Evolutionary conservation across 495 filamentous ascomycete genomes (phyloP), one percentile per base, ranked within the genome.

Genomic region (Penicillium ucsense): DNA sequence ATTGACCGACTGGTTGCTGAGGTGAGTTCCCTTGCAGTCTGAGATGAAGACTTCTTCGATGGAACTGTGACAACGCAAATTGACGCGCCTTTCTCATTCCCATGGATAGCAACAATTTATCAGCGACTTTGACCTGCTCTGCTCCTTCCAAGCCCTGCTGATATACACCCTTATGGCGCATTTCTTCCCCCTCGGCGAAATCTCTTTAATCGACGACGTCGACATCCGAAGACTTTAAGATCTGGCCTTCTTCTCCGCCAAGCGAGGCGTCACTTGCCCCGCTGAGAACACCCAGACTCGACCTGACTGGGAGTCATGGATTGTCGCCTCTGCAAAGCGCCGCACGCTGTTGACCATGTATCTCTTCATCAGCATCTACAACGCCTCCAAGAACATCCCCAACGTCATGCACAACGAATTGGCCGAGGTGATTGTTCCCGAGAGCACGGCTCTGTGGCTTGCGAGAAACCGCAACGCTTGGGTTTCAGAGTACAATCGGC

Each of bases 291-390:
- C 55, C 28, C 60, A 53, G 0, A 50, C 52, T 4, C 61, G 66
- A 2, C 74, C 73, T 2, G 54, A 31, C 12, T 77, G 73, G 74
- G 72, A 76, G 51, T 64, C 66, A 3, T 77, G 72, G 73, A 74
- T 77, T 32, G 51, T 73, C 4, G 67, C 63, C 9, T 60, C 66
- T 8, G 53, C 73, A 9, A 76, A 74, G 46, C 64, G 71, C 11
- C 71, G 74, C 3, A 63, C 72, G 6, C 36, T 77, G 3, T 68
- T 62, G 35, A 56, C 62, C 0, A 72, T 75, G 66, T 76, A 75
- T 44, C 55, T 77, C n/a, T 73, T 77, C 46, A 66, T 57, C 42
- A 74, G 59, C 27, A 57, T 73, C 2, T 70, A 70, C 44, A 70
- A 66, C 11, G 40, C 59, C 1, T 51, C 67, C n/a, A 57, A 63